Percentiles rank a stretch among this genome's conserved stretches.
Conservation (phyloP, 805 yeast species). For the Ogataea chonburiensis region DNA sequence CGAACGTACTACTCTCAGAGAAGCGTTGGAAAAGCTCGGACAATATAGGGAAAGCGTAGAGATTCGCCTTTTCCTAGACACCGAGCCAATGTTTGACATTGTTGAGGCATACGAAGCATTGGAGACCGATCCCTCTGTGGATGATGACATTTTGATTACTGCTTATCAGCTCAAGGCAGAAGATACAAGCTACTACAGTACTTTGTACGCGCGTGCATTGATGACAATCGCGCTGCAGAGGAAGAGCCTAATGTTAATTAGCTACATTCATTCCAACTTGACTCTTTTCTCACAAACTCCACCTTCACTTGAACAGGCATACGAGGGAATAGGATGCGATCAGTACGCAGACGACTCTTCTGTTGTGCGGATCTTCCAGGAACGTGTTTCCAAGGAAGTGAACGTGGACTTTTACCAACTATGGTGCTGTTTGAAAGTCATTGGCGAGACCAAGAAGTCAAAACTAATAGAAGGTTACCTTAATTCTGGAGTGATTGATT, state of each 20-base stretch:
- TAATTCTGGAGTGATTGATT: slow-evolving; percentile 60
- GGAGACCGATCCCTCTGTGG: slow-evolving; percentile 51
- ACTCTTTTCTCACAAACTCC: slow-evolving; percentile 30
- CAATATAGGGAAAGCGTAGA: slow-evolving; percentile 36
- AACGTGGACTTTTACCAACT: slow-evolving; percentile 53
- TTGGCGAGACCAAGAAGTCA: slow-evolving; percentile 57
- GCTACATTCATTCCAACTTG: slow-evolving; percentile 48
- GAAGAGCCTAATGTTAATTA: slow-evolving; percentile 55
- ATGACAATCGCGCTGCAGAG: slow-evolving; percentile 59
- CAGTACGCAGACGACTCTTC: slow-evolving; percentile 55
- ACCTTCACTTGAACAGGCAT: slow-evolving; percentile 41
- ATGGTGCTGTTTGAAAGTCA: slow-evolving; percentile 53
- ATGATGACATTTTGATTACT: slow-evolving; percentile 71
- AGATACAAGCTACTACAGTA: slow-evolving; percentile 46
- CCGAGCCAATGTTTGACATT: slow-evolving; percentile 47
- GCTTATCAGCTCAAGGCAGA: slow-evolving; percentile 66
- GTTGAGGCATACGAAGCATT: slow-evolving; percentile 51
- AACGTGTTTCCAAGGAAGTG: slow-evolving; percentile 37
- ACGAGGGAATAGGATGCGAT: slow-evolving; percentile 47
- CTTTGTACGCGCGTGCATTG: slow-evolving; percentile 53
- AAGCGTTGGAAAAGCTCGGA: slow-evolving; percentile 40
- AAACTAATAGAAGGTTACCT: slow-evolving; percentile 55
- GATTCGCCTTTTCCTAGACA: slow-evolving; percentile 39
- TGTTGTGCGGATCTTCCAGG: slow-evolving; percentile 52
- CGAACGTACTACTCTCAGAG: slow-evolving; percentile 35